Evolutionary conservation across 1,139 yeast species (phyloP).

Genomic region (Candida dubliniensis): DNA sequence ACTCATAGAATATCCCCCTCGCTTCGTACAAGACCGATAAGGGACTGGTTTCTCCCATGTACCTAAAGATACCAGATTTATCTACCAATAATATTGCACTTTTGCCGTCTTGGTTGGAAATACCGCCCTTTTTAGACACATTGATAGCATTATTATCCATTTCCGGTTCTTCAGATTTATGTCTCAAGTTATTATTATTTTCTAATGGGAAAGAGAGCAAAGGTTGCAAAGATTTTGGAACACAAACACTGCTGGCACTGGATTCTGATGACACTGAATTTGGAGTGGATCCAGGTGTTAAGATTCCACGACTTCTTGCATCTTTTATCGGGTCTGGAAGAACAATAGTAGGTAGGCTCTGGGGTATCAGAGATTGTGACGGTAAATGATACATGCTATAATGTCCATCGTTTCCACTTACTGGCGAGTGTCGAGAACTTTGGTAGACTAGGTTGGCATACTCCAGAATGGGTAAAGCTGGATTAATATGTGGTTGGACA

Average conservation of each 20-base stretch:
- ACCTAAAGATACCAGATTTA: slow-evolving; percentile 23
- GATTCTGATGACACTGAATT: neutral
- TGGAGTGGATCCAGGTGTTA: slow-evolving; percentile 9
- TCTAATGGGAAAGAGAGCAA: slow-evolving; percentile 23
- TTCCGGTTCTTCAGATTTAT: neutral
- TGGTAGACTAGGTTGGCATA: neutral
- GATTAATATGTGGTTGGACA: neutral
- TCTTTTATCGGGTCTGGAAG: too few relatives aligned
- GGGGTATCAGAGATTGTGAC: too few relatives aligned
- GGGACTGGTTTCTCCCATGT: slow-evolving; percentile 30
- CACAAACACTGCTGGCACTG: slow-evolving; percentile 11
- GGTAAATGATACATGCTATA: too few relatives aligned
- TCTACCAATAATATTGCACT: slow-evolving; percentile 21
- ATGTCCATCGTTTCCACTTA: neutral
- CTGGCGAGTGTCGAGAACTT: neutral
- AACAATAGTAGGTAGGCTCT: too few relatives aligned
- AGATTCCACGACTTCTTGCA: too few relatives aligned
- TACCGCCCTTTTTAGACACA: slow-evolving; percentile 10
- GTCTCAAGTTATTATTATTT: slow-evolving; percentile 8
- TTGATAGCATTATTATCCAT: neutral
- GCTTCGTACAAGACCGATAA: slow-evolving; percentile 26
- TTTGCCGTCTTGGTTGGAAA: slow-evolving; percentile 19
- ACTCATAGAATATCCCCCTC: slow-evolving; percentile 22
- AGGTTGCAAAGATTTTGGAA: slow-evolving; percentile 29
- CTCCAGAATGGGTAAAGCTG: too few relatives aligned